Conservation (phyloP, 1,284 basidiomycete genomes). For the Ustilago vetiveriae region DNA sequence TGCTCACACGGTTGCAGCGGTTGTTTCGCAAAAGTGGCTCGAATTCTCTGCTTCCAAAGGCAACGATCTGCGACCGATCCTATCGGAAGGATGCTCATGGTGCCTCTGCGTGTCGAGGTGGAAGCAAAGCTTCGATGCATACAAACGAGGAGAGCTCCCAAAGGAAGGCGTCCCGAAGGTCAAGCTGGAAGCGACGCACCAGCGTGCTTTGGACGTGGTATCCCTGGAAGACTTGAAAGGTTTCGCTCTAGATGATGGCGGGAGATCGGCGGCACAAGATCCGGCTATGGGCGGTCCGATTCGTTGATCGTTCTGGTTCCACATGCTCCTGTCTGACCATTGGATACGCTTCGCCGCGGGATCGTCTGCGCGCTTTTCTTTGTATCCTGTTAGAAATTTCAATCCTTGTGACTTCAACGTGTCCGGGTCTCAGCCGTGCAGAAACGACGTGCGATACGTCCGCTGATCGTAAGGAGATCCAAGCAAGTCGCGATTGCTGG, state of each 20-base stretch:
- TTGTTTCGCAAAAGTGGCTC: conserved; percentile 50
- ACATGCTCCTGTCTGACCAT: too few relatives aligned
- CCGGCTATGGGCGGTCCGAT: conserved; percentile 38
- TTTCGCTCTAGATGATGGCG: conserved; percentile 28
- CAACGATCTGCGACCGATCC: conserved; percentile 53
- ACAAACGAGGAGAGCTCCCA: conserved; percentile 81
- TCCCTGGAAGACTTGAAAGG: conserved; percentile 40
- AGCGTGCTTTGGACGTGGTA: conserved; percentile 38
- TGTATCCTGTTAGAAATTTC: too few relatives aligned
- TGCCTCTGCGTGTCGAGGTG: conserved; percentile 55
- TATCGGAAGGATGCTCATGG: conserved; percentile 53
- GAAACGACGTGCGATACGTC: too few relatives aligned
- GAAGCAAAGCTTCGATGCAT: conserved; percentile 80
- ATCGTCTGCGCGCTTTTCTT: too few relatives aligned
- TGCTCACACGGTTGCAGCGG: conserved; percentile 53
- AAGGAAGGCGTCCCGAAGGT: conserved; percentile 50
- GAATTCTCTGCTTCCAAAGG: conserved; percentile 52
- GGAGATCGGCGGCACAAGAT: conserved; percentile 9
- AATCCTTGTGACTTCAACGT: too few relatives aligned
- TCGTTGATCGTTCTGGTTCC: too few relatives aligned
- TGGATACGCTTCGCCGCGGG: too few relatives aligned
- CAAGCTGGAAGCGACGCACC: conserved; percentile 50
- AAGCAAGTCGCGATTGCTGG: too few relatives aligned
- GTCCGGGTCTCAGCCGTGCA: too few relatives aligned
- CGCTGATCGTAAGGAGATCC: too few relatives aligned